Percentiles rank a stretch among this genome's conserved stretches.
phyloP scores from a whole-genome alignment of 257 asterid genomes.

The Jacaranda copaia region DNA sequence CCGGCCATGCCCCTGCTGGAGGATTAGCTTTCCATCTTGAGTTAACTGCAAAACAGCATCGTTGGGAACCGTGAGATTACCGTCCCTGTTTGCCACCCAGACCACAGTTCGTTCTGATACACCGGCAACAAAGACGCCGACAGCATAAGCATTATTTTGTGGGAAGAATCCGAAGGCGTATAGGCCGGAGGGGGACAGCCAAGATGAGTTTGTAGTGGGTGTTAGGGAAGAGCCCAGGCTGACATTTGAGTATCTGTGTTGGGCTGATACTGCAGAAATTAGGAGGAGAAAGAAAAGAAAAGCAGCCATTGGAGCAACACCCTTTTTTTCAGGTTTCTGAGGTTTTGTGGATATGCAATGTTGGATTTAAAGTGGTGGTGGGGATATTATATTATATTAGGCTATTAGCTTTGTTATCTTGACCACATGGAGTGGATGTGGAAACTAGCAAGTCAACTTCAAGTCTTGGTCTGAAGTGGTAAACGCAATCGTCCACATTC shows the following conservation, averaged over 20 bases:
- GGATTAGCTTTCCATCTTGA: slow-evolving; percentile 44
- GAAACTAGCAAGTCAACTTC: no score
- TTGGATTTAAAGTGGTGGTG: no score
- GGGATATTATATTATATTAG: no score
- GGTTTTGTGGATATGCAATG: no score
- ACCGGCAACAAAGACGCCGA: slow-evolving; percentile 42
- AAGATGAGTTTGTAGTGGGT: slow-evolving; percentile 44
- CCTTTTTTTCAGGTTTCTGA: no score
- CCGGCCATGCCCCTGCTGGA: slow-evolving; percentile 29
- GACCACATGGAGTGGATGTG: no score
- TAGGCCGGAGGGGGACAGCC: slow-evolving; percentile 45
- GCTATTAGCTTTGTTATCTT: no score
- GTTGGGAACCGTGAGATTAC: slow-evolving; percentile 33
- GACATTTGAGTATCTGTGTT: slow-evolving; percentile 40
- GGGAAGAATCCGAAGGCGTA: slow-evolving; percentile 50
- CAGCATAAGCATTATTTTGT: slow-evolving; percentile 25
- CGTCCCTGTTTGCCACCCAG: slow-evolving; percentile 45
- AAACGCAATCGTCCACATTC: no score
- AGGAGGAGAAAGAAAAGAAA: background rate
- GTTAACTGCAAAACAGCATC: slow-evolving; percentile 35
- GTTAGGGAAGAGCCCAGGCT: slow-evolving; percentile 52
- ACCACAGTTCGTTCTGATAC: slow-evolving; percentile 29
- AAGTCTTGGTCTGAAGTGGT: no score
- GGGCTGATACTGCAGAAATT: slow-evolving; percentile 40
- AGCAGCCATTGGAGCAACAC: slow-evolving; percentile 27